Percentiles rank a stretch among this genome's conserved stretches.
phyloP scores from a whole-genome alignment of 805 yeast genomes.

The Monosporozyma servazzii region DNA sequence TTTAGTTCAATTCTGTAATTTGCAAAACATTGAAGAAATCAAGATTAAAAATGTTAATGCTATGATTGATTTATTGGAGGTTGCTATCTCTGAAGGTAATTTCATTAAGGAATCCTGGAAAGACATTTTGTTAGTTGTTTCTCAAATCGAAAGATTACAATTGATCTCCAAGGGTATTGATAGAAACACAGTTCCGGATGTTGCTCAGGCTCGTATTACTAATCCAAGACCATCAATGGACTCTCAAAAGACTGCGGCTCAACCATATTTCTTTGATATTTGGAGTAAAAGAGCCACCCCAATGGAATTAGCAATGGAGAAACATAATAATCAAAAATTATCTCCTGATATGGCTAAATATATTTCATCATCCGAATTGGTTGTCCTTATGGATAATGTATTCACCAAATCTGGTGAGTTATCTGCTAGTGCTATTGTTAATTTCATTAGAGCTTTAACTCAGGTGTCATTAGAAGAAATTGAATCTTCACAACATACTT shows the following conservation, averaged over 20 bases:
- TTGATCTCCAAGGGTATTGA: conserved; percentile 81
- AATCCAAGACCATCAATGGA: conserved; percentile 45
- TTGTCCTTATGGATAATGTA: conserved; percentile 76
- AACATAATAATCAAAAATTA: conserved; percentile 62
- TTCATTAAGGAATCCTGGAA: conserved; percentile 71
- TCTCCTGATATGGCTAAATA: conserved; percentile 47
- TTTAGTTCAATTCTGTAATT: conserved; percentile 73
- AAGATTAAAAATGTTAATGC: conserved; percentile 75
- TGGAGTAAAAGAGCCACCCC: conserved; percentile 48
- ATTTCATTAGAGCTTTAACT: conserved; percentile 78
- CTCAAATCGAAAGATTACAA: conserved; percentile 87
- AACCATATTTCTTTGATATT: conserved; percentile 45
- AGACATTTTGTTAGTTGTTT: conserved; percentile 68
- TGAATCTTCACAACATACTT: conserved; percentile 72
- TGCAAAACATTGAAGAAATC: conserved; percentile 72
- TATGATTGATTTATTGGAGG: conserved; percentile 58
- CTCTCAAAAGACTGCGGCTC: conserved; percentile 32
- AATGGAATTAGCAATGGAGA: conserved; percentile 58
- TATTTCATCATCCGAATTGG: conserved; percentile 57
- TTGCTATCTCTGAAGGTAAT: conserved; percentile 77
- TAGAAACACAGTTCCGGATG: conserved; percentile 78
- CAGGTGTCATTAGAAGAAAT: conserved; percentile 87
- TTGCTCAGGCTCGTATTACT: conserved; percentile 63
- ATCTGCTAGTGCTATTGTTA: conserved; percentile 75
- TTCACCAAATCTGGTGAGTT: conserved; percentile 75